A percentile compares a stretch with the other conserved stretches of the same genome.
phyloP scores from a whole-genome alignment of 2,329 filamentous ascomycete species.

The Aspergillus novoparasiticus region DNA sequence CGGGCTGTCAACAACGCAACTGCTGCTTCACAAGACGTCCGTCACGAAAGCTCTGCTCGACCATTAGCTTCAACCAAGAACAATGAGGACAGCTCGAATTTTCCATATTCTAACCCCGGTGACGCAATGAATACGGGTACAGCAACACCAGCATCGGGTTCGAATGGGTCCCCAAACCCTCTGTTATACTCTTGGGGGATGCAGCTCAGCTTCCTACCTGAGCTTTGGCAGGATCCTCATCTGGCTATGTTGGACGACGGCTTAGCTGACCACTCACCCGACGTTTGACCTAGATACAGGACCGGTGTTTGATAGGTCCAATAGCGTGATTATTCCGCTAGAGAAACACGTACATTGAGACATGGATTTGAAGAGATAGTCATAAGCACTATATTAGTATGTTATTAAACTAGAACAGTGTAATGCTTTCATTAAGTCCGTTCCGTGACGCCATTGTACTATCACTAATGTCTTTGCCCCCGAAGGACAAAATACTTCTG shows the following conservation, averaged over 20 bases:
- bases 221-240: not conserved
- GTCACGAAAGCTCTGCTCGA: not conserved
- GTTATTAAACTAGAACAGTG: not conserved
- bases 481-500: no score
- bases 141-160: not conserved
- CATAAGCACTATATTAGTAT: not conserved
- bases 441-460: no score
- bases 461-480: no score
- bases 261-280: not conserved
- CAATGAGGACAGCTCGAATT: not conserved
- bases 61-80: not conserved
- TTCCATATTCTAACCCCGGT: not conserved
- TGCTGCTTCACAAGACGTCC: not conserved
- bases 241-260: not conserved
- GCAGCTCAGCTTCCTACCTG: not conserved
- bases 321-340: not conserved
- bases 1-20: not conserved
- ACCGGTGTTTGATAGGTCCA: not conserved
- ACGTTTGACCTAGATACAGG: rapidly evolving
- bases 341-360: not conserved
- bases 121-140: not conserved
- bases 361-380: not conserved
- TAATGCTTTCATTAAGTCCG: no score
- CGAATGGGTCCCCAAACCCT: not conserved
- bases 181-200: not conserved